These are phyloP conservation scores for Penicillium aurantiogriseum DNA, from an alignment of 2,329 filamentous ascomycete genomes.

Conservation along the genomic window DNA sequence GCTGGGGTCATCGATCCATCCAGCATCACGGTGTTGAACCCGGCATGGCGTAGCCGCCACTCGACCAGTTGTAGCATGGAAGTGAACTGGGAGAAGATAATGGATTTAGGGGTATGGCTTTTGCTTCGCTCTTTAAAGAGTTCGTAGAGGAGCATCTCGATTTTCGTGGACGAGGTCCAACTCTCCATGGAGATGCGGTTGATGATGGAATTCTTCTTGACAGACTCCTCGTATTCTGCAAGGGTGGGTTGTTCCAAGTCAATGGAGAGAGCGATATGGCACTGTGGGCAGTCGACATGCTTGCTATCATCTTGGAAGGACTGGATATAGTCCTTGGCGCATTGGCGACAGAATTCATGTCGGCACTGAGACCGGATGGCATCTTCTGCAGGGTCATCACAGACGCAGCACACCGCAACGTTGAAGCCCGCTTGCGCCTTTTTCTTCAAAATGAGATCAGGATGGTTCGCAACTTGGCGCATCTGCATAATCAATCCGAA, in stretches of 20 bases:
- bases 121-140: slow-evolving; percentile 87
- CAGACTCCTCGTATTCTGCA: slow-evolving; percentile 78
- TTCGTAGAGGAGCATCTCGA: slow-evolving; percentile 92
- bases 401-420: slow-evolving; percentile 86
- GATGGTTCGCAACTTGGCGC: slow-evolving; percentile 96
- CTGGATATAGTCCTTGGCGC: slow-evolving; percentile 74
- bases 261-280: slow-evolving; percentile 84
- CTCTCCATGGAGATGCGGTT: slow-evolving; percentile 99
- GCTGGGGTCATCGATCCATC: slow-evolving; percentile 96
- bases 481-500: slow-evolving; percentile 99
- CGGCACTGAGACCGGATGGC: slow-evolving; percentile 88
- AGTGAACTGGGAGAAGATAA: slow-evolving; percentile 96
- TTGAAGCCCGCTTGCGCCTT: slow-evolving; percentile 83
- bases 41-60: slow-evolving; percentile 93
- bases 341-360: slow-evolving; percentile 86
- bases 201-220: slow-evolving; percentile 97
- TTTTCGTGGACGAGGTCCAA: slow-evolving; percentile 98
- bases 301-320: slow-evolving; percentile 65
- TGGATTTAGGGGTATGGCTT: slow-evolving; percentile 91
- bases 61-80: slow-evolving; percentile 97
- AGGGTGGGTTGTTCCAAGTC: slow-evolving; percentile 95
- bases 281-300: slow-evolving; percentile 71
- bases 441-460: slow-evolving; percentile 89
- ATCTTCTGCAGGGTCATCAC: slow-evolving; percentile 93
- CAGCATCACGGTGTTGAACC: slow-evolving; percentile 96